Evolutionary conservation across 225 moss, liverwort and hornwort species (phyloP), one percentile per base, ranked within the genome.

Genomic region (Neckera pumila): DNA sequence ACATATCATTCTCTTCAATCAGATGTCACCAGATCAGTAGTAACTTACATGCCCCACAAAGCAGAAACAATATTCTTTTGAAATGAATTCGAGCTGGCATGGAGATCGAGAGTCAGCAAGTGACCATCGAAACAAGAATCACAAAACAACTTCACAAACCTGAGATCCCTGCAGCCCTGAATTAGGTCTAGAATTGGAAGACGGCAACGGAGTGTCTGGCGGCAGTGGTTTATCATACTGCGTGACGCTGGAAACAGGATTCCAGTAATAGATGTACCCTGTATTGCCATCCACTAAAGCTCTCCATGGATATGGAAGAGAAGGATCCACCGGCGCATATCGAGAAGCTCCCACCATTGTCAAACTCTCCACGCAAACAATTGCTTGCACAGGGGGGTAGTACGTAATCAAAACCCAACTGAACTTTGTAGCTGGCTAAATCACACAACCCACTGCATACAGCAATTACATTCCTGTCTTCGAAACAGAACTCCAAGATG

Each of bases 191-290:
- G 40, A 47, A 72, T 82, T 63, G 30, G 15, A 91, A 59, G 89
- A 70, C 25, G 93, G 93, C 23, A 91, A 88, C 38, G 93, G 95
- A 25, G 85, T 84, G 40, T 84, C 91, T 66, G 89, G 90, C 54
- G 95, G 91, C 79, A 82, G 80, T 59, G 98, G 98, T 79, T 91
- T 95, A 59, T 98, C 94, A 90, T 98, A 98, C 86, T 98, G 98
- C 38, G 98, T 98, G 59, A 98, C 78, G 74, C 94, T 90, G 12
- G 95, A 92, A 70, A 90, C 90, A 7, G 94, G 95, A 86, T 96
- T 98, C 98, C 98, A 98, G 80, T 92, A 98, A 45, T 93, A 98
- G 30, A 98, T 95, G 82, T 96, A 93, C n/a, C 95, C 96, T 4
- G 94, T 96, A 76, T 76, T 93, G 49, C 94, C 92, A 89, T 98